Evolutionary conservation across 2,329 filamentous ascomycete genomes (phyloP).

Genomic region (Aspergillus cejpii): DNA sequence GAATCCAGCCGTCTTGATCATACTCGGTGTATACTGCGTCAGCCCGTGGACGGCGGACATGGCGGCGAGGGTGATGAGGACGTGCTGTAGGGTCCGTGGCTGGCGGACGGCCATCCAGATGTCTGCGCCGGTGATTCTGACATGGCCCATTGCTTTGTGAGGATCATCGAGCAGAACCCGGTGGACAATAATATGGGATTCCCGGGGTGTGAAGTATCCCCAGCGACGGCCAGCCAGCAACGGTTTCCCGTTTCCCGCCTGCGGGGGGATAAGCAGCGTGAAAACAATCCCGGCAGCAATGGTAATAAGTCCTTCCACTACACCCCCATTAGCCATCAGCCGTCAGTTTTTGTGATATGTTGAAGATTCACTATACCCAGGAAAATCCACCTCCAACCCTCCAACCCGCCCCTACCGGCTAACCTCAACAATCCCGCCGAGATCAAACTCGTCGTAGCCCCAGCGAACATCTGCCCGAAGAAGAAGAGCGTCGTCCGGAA

Average conservation of each 20-base stretch:
- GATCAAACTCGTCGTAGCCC: slow-evolving; percentile 37
- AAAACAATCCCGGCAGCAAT: slow-evolving; percentile 39
- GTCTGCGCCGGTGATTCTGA: slow-evolving; percentile 35
- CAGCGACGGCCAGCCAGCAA: slow-evolving; percentile 34
- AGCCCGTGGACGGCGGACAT: slow-evolving; percentile 46
- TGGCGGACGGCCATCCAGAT: slow-evolving; percentile 36
- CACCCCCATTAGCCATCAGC: too few relatives aligned
- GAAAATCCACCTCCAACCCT: slow-evolving; percentile 56
- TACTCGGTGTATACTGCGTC: slow-evolving; percentile 50
- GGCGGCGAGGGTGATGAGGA: slow-evolving; percentile 43
- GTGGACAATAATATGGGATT: slow-evolving; percentile 38
- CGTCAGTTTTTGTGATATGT: too few relatives aligned
- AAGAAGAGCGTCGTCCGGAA: slow-evolving; percentile 52
- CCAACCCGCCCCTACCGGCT: slow-evolving; percentile 42
- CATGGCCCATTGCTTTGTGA: slow-evolving; percentile 30
- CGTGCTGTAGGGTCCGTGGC: slow-evolving; percentile 50
- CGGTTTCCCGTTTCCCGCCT: slow-evolving; percentile 32
- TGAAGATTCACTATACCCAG: too few relatives aligned
- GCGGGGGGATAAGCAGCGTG: slow-evolving; percentile 37
- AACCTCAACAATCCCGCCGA: slow-evolving; percentile 44
- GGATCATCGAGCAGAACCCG: slow-evolving; percentile 44
- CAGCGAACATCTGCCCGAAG: slow-evolving; percentile 51
- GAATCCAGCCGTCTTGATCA: slow-evolving; percentile 51
- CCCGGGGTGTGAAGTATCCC: slow-evolving; percentile 41
- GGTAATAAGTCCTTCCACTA: slow-evolving; percentile 50